Percentiles rank a stretch among this genome's conserved stretches.
These are phyloP conservation scores for Penicillium mononematosum DNA, from an alignment of 495 filamentous ascomycete species.

Conservation along the genomic window DNA sequence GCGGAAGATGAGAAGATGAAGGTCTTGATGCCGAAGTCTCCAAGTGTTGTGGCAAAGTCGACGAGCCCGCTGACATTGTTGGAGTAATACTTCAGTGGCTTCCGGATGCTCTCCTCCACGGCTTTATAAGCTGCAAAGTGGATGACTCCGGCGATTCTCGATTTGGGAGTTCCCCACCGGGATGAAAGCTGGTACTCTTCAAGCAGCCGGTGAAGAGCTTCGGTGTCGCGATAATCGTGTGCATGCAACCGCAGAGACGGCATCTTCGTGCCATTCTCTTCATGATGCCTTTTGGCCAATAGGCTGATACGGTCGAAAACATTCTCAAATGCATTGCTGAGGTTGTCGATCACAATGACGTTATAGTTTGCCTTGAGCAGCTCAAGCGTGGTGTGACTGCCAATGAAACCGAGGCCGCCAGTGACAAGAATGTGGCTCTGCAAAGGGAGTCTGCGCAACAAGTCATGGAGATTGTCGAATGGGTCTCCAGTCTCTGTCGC, in stretches of 20 bases:
- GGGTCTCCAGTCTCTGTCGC: constrained; percentile 42
- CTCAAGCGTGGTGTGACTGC: constrained; percentile 62
- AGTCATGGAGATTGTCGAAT: constrained; percentile 41
- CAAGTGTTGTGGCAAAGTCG: constrained; percentile 54
- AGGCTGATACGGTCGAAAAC: constrained; percentile 53
- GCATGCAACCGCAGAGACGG: constrained; percentile 55
- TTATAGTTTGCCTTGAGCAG: constrained; percentile 61
- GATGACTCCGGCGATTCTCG: constrained; percentile 58
- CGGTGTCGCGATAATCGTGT: constrained; percentile 56
- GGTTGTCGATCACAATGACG: constrained; percentile 63
- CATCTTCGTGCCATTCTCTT: constrained; percentile 41
- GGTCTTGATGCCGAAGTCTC: constrained; percentile 59
- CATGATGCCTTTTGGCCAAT: constrained; percentile 51
- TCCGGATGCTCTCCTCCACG: constrained; percentile 51
- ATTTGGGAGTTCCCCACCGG: constrained; percentile 43
- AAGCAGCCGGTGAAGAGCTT: constrained; percentile 41
- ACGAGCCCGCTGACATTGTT: constrained; percentile 68
- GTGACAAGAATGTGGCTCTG: constrained; percentile 55
- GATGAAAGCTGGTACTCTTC: constrained; percentile 37
- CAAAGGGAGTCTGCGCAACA: constrained; percentile 36
- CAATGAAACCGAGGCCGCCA: constrained; percentile 67
- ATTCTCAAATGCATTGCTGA: constrained; percentile 57
- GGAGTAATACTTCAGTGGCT: constrained; percentile 60
- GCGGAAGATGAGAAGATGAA: constrained; percentile 67
- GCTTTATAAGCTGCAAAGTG: constrained; percentile 65